phyloP scores from a whole-genome alignment of 2,329 filamentous ascomycete genomes.

The Colletotrichum horii region DNA sequence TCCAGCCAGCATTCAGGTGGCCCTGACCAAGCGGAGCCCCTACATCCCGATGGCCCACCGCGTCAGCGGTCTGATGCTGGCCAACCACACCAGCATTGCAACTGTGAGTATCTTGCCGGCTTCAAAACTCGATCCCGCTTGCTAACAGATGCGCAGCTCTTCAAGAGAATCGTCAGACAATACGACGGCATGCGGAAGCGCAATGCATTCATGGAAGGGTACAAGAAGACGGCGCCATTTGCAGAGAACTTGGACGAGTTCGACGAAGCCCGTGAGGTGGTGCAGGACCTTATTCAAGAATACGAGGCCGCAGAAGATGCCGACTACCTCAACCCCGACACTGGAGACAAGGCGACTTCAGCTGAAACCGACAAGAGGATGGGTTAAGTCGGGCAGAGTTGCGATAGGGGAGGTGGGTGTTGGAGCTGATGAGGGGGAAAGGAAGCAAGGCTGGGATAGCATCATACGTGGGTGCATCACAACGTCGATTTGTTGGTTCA shows the following conservation, averaged over 20 bases:
- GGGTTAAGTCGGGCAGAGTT: slow-evolving; percentile 31
- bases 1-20: slow-evolving; percentile 96
- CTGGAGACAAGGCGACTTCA: slow-evolving; percentile 56
- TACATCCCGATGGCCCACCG: slow-evolving; percentile 94
- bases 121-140: neutral
- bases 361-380: slow-evolving; percentile 59
- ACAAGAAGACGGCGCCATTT: slow-evolving; percentile 95
- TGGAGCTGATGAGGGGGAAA: neutral
- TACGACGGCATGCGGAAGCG: slow-evolving; percentile 95
- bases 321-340: slow-evolving; percentile 83
- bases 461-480: neutral
- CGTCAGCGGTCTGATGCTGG: slow-evolving; percentile 95
- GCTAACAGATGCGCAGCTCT: slow-evolving; percentile 60
- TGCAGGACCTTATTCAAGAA: slow-evolving; percentile 88
- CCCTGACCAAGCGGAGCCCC: slow-evolving; percentile 93
- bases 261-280: slow-evolving; percentile 91
- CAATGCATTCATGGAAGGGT: slow-evolving; percentile 94
- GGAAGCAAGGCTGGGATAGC: neutral
- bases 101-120: slow-evolving; percentile 60
- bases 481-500: neutral
- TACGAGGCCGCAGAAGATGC: slow-evolving; percentile 94
- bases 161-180: slow-evolving; percentile 90
- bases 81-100: slow-evolving; percentile 96
- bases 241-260: slow-evolving; percentile 92
- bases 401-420: neutral